Percentiles rank a stretch among this genome's conserved stretches.
phyloP scores from a whole-genome alignment of 805 yeast species.

The Lipomyces orientalis region DNA sequence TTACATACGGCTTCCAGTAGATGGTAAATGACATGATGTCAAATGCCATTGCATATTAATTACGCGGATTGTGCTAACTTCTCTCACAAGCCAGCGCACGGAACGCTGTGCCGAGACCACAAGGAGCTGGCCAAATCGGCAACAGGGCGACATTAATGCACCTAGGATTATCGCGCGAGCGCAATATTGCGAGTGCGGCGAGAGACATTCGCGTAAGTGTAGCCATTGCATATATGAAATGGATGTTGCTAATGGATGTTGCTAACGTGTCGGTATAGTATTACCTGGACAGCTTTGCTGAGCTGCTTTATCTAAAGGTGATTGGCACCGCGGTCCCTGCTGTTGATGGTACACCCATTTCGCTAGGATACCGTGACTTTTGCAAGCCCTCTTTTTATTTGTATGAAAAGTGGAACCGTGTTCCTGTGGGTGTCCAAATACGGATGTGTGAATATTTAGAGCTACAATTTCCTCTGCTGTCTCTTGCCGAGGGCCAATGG shows the following conservation, averaged over 20 bases:
- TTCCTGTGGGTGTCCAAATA: conserved; percentile 5
- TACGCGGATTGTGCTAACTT: background rate
- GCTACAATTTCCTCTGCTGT: conserved; percentile 5
- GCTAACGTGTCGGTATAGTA: conserved; percentile 4
- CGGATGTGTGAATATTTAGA: conserved; percentile 2
- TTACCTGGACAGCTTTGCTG: conserved; percentile 1
- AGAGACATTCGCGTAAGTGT: background rate
- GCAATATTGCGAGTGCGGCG: background rate
- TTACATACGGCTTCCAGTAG: conserved; percentile 1
- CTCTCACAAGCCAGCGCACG: background rate
- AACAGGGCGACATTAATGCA: background rate
- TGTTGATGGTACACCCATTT: background rate
- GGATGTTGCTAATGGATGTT: background rate
- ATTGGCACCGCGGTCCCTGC: conserved; percentile 5
- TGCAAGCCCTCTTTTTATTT: background rate
- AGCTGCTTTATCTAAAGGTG: conserved; percentile 2
- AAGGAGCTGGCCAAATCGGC: conserved; percentile 2
- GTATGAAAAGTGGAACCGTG: conserved; percentile 1
- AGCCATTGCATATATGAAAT: background rate
- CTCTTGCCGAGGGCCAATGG: conserved; percentile 1
- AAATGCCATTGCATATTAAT: background rate
- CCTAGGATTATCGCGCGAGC: conserved; percentile 1
- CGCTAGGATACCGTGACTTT: background rate
- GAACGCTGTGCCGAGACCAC: background rate
- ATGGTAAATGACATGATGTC: background rate